phyloP scores from a whole-genome alignment of 2,329 filamentous ascomycete genomes.

The Dactylellina haptotyla region DNA sequence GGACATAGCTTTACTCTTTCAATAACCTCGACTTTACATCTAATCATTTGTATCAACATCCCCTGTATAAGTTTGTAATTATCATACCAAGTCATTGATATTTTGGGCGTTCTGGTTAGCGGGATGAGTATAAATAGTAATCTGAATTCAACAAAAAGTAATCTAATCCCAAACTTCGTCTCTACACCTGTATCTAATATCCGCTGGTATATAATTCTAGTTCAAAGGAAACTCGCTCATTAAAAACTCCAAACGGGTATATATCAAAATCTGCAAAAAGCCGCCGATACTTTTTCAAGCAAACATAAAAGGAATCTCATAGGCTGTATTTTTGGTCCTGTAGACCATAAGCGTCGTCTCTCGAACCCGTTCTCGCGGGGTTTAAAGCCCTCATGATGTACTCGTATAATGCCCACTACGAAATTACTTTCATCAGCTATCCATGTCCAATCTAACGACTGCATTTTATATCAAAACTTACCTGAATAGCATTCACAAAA shows the following conservation, averaged over 20 bases:
- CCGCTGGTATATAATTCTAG: too few relatives aligned
- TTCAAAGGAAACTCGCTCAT: too few relatives aligned
- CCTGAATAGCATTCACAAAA: constrained; percentile 86
- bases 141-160: not conserved
- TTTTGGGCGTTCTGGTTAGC: constrained; percentile 2
- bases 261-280: too few relatives aligned
- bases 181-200: too few relatives aligned
- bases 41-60: not conserved
- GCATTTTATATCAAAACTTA: constrained; percentile 58
- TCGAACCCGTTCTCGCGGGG: constrained; percentile 1
- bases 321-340: constrained; percentile 31
- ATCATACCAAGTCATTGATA: too few relatives aligned
- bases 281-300: too few relatives aligned
- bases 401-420: constrained; percentile 86
- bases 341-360: not conserved
- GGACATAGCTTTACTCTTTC: constrained; percentile 70
- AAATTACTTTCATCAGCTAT: not conserved
- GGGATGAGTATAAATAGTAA: not conserved
- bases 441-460: constrained; percentile 1
- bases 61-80: not conserved
- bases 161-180: not conserved
- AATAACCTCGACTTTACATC: not conserved
- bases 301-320: constrained; percentile 9
- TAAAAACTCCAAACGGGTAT: too few relatives aligned
- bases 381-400: constrained; percentile 76